phyloP scores from a whole-genome alignment of 202 grass and related monocot genomes.

The Panicum hallii region DNA sequence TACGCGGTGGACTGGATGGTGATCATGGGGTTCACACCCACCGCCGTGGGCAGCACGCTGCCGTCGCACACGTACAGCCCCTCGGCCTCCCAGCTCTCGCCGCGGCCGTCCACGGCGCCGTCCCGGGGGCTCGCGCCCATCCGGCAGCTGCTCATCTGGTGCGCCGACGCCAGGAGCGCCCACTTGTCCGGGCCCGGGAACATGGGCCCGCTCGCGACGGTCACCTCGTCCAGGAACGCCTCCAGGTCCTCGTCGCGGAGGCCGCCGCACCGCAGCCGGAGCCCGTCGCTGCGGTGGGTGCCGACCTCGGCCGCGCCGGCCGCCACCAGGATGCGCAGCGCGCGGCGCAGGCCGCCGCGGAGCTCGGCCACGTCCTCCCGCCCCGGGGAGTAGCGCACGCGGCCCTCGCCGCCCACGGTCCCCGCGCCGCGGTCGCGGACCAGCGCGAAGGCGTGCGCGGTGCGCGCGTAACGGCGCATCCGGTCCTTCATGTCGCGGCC shows the following conservation, averaged over 20 bases:
- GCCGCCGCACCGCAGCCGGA: conserved; percentile 60
- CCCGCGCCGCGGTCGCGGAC: conserved; percentile 71
- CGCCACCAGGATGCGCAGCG: conserved; percentile 69
- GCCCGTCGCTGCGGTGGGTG: conserved; percentile 83
- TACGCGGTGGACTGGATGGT: conserved; percentile 76
- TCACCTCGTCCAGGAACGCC: conserved; percentile 72
- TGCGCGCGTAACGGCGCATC: conserved; percentile 71
- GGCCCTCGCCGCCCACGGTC: conserved; percentile 53
- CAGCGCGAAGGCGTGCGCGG: conserved; percentile 65
- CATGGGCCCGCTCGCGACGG: conserved; percentile 43
- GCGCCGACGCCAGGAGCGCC: conserved; percentile 60
- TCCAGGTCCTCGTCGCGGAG: conserved; percentile 63
- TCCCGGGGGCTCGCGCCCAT: conserved; percentile 53
- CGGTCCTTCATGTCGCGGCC: conserved; percentile 76
- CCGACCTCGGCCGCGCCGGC: conserved; percentile 79
- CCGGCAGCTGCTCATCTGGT: conserved; percentile 89
- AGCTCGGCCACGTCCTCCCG: conserved; percentile 62
- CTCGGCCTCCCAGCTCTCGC: conserved; percentile 84
- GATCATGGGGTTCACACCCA: conserved; percentile 95
- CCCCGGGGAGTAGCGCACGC: conserved; percentile 42
- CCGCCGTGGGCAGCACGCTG: conserved; percentile 72
- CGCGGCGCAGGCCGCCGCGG: conserved; percentile 50
- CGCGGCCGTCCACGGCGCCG: conserved; percentile 62
- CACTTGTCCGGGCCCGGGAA: conserved; percentile 29
- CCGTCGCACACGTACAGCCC: conserved; percentile 84